Evolutionary conservation across 73 alveolate genomes (phyloP).

Genomic region (Paramecium biaurelia): DNA sequence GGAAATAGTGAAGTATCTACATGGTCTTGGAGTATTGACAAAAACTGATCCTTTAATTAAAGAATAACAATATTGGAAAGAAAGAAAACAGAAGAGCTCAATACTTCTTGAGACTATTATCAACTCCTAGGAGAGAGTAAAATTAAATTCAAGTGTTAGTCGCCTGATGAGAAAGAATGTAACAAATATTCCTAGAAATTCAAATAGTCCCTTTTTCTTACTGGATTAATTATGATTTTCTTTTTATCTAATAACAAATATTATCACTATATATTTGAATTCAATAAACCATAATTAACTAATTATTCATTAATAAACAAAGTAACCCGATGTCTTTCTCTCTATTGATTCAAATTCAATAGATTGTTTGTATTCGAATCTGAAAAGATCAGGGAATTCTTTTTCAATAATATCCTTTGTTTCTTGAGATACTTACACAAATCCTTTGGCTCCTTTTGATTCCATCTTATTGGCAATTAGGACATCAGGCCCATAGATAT

Average conservation of each 20-base stretch:
- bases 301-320: conserved; percentile 14
- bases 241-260: not conserved
- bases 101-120: not conserved
- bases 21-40: not conserved
- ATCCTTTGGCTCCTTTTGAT: conserved; percentile 69
- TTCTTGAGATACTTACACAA: conserved; percentile 46
- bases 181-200: not conserved
- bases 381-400: conserved; percentile 31
- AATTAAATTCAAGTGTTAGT: not conserved
- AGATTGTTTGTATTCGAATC: conserved; percentile 41
- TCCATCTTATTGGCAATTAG: conserved; percentile 74
- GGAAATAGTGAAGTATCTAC: conserved; percentile 25
- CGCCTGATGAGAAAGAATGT: not conserved
- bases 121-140: not conserved
- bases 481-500: conserved; percentile 70
- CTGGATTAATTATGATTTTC: not conserved
- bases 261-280: not conserved
- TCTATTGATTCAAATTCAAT: conserved; percentile 29
- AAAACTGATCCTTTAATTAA: not conserved
- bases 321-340: conserved; percentile 25
- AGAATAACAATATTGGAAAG: conserved; percentile 8
- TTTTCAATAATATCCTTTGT: conserved; percentile 64
- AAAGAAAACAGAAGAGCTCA: not conserved
- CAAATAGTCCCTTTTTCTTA: not conserved
- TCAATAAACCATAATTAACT: not conserved